Evolutionary conservation across 2,329 filamentous ascomycete genomes (phyloP), one percentile per base, ranked within the genome.

Genomic region (Botrytis paeoniae): DNA sequence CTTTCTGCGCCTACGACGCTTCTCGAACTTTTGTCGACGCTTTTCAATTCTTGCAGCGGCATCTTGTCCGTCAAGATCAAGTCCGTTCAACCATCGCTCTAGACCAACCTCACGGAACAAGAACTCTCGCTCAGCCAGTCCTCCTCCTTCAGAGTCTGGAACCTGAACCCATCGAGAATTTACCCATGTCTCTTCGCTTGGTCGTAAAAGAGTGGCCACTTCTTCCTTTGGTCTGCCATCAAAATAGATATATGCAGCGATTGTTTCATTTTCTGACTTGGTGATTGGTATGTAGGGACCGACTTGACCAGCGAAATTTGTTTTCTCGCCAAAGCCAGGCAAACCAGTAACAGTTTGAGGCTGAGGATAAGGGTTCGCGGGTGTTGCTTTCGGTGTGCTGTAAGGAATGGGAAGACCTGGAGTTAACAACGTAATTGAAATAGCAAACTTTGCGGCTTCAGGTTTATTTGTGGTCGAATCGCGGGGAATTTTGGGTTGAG

Each of bases 191-290:
- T 99, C 96, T 81, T 98, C 96, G 37, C 96, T 95, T 20, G 95
- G 92, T 72, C 96, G 88, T 70, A 99, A 86, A 73, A 99, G 85
- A 20, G 96, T 99, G 70, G 96, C 96, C 4, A 99, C 97, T 84
- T 99, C 96, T 82, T 99, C 96, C 82, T 99, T 99, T 74, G 89
- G 89, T 75, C 96, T 88, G 29, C 96, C 96, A 82, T 99, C 96
- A 80, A 99, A 99, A 84, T 99, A 99, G 78, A 99, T 98, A 82
- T 99, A 99, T 54, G 95, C 96, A 45, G 96, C 96, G 78, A 99
- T 95, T 22, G 96, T 99, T 84, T 99, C 96, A 82, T 98, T 97
- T 73, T 94, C 92, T 45, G 93, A 97, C 75, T 93, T 91, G 32
- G 96, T 98, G 84, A 98, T 90, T 70, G 96, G 93, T 76, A 95